phyloP scores from a whole-genome alignment of 148 eudicot genomes.

The Silene latifolia region DNA sequence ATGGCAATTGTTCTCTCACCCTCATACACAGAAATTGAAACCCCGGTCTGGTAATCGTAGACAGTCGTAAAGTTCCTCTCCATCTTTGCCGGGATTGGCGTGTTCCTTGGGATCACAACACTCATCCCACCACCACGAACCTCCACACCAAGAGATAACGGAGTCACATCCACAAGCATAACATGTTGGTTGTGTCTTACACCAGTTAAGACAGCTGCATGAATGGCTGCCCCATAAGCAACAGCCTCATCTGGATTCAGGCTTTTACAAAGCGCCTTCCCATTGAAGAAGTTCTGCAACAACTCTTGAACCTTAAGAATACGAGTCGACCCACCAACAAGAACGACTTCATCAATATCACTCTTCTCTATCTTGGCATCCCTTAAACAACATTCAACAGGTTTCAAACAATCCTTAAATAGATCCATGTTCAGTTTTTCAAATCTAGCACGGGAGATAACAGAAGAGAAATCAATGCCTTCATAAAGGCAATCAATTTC shows the following conservation, averaged over 20 bases:
- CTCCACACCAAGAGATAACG: slow-evolving; percentile 4
- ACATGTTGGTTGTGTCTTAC: background rate
- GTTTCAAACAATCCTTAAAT: slow-evolving; percentile 2
- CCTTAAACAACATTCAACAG: background rate
- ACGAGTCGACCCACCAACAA: slow-evolving; percentile 25
- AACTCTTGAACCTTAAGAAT: slow-evolving; percentile 20
- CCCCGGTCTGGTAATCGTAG: background rate
- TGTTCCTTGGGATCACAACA: slow-evolving; percentile 4
- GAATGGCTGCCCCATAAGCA: slow-evolving; percentile 26
- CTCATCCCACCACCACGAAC: background rate
- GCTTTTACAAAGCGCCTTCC: slow-evolving; percentile 5
- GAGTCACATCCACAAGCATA: slow-evolving; percentile 10
- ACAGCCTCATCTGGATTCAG: slow-evolving; percentile 21
- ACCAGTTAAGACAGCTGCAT: slow-evolving; percentile 2
- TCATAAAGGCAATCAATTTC: slow-evolving; percentile 13
- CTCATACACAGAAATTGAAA: background rate
- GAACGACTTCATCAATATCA: slow-evolving; percentile 11
- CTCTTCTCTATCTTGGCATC: slow-evolving; percentile 4
- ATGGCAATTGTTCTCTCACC: background rate
- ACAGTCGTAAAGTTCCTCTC: background rate
- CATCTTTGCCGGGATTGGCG: slow-evolving; percentile 4
- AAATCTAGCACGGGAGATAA: slow-evolving; percentile 10
- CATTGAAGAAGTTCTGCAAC: slow-evolving; percentile 9
- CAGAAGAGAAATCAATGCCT: slow-evolving; percentile 6
- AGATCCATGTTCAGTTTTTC: slow-evolving; percentile 21